These are phyloP conservation scores for Mytilinidion resinicola DNA, from an alignment of 495 filamentous ascomycete genomes.

Conservation along the genomic window DNA sequence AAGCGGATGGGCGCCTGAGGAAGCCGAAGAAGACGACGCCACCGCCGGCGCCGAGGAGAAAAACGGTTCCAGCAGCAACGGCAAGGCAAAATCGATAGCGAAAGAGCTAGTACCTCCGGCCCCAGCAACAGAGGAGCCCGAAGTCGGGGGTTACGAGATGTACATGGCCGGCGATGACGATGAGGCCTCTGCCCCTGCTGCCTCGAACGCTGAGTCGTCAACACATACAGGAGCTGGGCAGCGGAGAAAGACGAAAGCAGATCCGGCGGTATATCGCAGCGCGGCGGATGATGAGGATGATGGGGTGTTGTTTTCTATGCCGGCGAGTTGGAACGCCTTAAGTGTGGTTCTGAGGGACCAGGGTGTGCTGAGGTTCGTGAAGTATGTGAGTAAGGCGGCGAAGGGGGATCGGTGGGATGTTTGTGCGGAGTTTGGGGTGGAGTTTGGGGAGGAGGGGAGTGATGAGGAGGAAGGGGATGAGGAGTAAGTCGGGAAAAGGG, in stretches of 20 bases:
- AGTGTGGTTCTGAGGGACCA: slow-evolving; percentile 82
- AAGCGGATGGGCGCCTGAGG: slow-evolving; percentile 69
- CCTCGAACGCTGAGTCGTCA: slow-evolving; percentile 13
- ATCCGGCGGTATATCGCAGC: slow-evolving; percentile 77
- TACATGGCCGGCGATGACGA: slow-evolving; percentile 83
- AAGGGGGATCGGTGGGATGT: slow-evolving; percentile 93
- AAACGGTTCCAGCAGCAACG: neutral
- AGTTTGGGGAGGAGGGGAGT: slow-evolving; percentile 24
- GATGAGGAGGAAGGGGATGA: slow-evolving; percentile 32
- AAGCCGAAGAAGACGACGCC: slow-evolving; percentile 5
- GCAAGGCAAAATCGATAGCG: neutral
- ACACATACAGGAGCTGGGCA: slow-evolving; percentile 35
- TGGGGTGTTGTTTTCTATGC: slow-evolving; percentile 82
- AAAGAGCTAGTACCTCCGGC: slow-evolving; percentile 24
- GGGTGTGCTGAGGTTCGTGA: slow-evolving; percentile 85
- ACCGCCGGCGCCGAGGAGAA: slow-evolving; percentile 5
- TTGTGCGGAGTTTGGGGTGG: slow-evolving; percentile 58
- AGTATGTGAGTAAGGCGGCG: slow-evolving; percentile 80
- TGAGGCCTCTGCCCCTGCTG: slow-evolving; percentile 21
- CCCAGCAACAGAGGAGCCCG: slow-evolving; percentile 34
- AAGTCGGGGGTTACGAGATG: slow-evolving; percentile 78
- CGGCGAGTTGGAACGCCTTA: slow-evolving; percentile 83
- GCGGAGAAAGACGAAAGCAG: slow-evolving; percentile 28
- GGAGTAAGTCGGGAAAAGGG: neutral
- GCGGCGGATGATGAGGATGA: slow-evolving; percentile 65